These are phyloP conservation scores for Coemansia umbellata DNA, from an alignment of 192 early-diverging fungal genomes.

Conservation along the genomic window DNA sequence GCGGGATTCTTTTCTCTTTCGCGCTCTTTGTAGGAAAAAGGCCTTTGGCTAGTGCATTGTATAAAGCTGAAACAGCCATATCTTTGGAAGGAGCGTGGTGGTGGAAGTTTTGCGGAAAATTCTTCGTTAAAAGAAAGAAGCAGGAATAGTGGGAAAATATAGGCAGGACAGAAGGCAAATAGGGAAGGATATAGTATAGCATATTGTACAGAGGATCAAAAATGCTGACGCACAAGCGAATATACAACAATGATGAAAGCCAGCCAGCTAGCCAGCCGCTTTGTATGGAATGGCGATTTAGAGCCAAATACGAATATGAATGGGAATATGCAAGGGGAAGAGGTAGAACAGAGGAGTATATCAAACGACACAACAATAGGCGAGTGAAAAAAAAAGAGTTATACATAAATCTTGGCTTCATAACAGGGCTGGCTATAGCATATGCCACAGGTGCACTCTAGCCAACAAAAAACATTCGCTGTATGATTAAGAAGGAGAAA, in stretches of 20 bases:
- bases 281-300: neutral
- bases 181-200: slow-evolving; percentile 5
- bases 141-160: too few relatives aligned
- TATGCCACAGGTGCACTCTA: too few relatives aligned
- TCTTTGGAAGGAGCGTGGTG: too few relatives aligned
- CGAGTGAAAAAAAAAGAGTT: neutral
- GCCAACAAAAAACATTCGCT: too few relatives aligned
- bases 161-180: too few relatives aligned
- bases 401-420: neutral
- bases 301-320: neutral
- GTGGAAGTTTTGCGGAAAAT: neutral
- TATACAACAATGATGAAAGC: slow-evolving; percentile 2
- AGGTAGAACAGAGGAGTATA: neutral
- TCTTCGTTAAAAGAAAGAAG: neutral
- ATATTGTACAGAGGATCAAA: neutral
- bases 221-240: neutral
- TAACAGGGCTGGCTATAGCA: too few relatives aligned
- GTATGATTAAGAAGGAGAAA: too few relatives aligned
- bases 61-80: too few relatives aligned
- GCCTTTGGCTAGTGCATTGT: too few relatives aligned
- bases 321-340: slow-evolving; percentile 1
- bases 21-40: too few relatives aligned
- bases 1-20: too few relatives aligned
- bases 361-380: neutral
- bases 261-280: too few relatives aligned